Percentiles rank a stretch among this genome's conserved stretches.
phyloP scores from a whole-genome alignment of 2,329 filamentous ascomycete genomes.

The Didymosphaeria variabile region DNA sequence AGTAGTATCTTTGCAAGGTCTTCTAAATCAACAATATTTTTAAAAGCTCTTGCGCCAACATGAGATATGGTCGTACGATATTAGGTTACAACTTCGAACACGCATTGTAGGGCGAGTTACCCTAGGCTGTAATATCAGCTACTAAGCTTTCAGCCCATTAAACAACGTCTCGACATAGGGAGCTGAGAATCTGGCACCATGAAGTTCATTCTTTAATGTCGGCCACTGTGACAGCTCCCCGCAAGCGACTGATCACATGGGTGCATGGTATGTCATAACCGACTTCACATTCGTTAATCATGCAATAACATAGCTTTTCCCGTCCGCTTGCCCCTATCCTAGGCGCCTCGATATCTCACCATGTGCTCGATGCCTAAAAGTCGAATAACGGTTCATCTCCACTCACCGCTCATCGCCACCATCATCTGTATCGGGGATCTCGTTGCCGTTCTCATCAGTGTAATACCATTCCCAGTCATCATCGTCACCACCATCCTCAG shows the following conservation, averaged over 20 bases:
- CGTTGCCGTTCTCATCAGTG: conserved; percentile 6
- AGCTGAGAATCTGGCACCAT: too few species aligned
- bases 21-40: too few species aligned
- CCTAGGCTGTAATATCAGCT: too few species aligned
- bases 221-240: too few species aligned
- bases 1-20: too few species aligned
- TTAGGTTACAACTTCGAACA: too few species aligned
- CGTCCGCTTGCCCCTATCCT: background rate
- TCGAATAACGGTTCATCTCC: background rate
- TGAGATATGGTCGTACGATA: too few species aligned
- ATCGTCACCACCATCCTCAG: background rate
- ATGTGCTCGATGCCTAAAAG: background rate
- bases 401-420: background rate
- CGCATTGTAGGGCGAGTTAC: too few species aligned
- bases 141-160: too few species aligned
- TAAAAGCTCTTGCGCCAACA: too few species aligned
- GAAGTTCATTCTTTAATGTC: too few species aligned
- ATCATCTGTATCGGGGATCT: background rate
- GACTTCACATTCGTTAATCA: background rate
- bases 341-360: background rate
- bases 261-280: background rate
- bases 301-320: background rate
- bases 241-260: background rate
- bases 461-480: conserved; percentile 13
- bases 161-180: too few species aligned